Conservation (phyloP, 148 eudicot species). For the Pharnaceum exiguum region DNA sequence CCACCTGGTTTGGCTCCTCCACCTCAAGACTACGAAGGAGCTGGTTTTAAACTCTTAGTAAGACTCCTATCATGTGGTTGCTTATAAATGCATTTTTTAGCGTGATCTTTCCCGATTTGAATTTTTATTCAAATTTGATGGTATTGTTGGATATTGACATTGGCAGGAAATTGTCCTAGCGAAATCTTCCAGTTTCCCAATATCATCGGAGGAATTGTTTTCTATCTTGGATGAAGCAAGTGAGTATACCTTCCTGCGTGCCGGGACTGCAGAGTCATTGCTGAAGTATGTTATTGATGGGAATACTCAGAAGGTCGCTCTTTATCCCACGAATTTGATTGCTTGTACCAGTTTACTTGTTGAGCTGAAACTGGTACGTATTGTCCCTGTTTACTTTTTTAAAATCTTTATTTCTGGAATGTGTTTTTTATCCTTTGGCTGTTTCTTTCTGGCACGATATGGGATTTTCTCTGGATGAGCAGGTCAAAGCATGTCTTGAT, state of each 20-base stretch:
- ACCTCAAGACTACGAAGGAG: slow-evolving; percentile 62
- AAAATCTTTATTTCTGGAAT: no score
- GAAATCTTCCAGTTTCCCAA: slow-evolving; percentile 56
- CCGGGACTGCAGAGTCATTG: slow-evolving; percentile 78
- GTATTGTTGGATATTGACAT: background rate
- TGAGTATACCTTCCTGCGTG: slow-evolving; percentile 90
- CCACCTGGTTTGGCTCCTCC: slow-evolving; percentile 55
- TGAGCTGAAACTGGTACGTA: slow-evolving; percentile 97
- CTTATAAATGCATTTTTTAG: background rate
- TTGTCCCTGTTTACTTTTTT: background rate
- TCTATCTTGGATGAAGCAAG: slow-evolving; percentile 84
- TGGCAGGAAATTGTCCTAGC: slow-evolving; percentile 81
- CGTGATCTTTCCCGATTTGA: no score
- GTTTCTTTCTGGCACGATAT: no score
- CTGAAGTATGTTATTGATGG: slow-evolving; percentile 81
- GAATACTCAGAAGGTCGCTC: slow-evolving; percentile 70
- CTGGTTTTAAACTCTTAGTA: slow-evolving; percentile 79
- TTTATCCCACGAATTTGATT: slow-evolving; percentile 76
- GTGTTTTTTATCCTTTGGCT: background rate
- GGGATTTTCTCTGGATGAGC: slow-evolving; percentile 3
- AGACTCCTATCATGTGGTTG: slow-evolving; percentile 3
- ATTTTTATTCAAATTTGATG: no score
- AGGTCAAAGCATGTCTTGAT: slow-evolving; percentile 94
- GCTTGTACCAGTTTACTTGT: slow-evolving; percentile 84
- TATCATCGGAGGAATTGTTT: slow-evolving; percentile 68